These are phyloP conservation scores for Pseudocercospora pini-densiflorae DNA, from an alignment of 2,329 filamentous ascomycete species.

Conservation along the genomic window DNA sequence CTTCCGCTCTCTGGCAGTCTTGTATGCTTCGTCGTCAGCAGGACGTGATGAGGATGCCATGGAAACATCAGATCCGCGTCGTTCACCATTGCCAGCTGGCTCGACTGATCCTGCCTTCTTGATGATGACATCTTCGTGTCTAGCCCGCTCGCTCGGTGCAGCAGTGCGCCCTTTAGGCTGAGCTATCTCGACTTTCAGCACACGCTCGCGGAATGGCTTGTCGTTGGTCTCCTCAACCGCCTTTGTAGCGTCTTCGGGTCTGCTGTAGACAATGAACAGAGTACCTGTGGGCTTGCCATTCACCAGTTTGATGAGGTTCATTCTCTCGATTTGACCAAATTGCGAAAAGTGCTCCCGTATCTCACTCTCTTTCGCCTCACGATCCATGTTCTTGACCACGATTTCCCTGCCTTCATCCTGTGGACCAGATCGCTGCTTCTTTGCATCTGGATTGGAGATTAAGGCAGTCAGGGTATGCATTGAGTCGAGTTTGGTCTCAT, in stretches of 20 bases:
- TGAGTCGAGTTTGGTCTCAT: conserved; percentile 71
- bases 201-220: conserved; percentile 41
- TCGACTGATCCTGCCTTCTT: conserved; percentile 37
- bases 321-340: conserved; percentile 74
- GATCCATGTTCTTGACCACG: conserved; percentile 82
- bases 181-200: conserved; percentile 41
- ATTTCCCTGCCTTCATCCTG: conserved; percentile 87
- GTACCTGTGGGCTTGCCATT: conserved; percentile 75
- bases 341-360: conserved; percentile 72
- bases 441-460: conserved; percentile 80
- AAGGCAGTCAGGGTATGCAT: conserved; percentile 73
- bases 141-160: conserved; percentile 36
- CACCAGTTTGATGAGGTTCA: conserved; percentile 71
- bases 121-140: conserved; percentile 38
- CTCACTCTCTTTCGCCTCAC: conserved; percentile 71
- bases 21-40: conserved; percentile 29
- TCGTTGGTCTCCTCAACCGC: conserved; percentile 41
- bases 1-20: conserved; percentile 62
- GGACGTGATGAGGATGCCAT: conserved; percentile 29
- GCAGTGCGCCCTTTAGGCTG: conserved; percentile 34
- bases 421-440: conserved; percentile 78
- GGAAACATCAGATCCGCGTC: conserved; percentile 37
- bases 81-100: conserved; percentile 26
- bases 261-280: conserved; percentile 78
- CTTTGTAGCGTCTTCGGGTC: conserved; percentile 47